phyloP scores from a whole-genome alignment of 768 basidiomycete species.

The Pleurotus ostreatus region DNA sequence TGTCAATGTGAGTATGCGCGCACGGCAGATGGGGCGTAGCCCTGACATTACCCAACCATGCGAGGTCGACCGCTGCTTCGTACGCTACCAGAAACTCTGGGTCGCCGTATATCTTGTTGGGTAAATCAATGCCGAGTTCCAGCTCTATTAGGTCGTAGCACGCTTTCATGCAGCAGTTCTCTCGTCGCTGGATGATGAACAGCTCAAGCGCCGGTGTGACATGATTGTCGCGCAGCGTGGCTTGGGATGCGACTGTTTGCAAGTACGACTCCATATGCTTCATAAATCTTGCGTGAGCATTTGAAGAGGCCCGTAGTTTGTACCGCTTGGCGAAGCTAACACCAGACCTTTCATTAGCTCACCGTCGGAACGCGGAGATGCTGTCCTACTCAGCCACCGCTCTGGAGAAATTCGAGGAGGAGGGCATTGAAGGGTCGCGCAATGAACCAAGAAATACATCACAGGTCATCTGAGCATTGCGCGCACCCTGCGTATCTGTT shows the following conservation, averaged over 20 bases:
- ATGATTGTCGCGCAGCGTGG: not conserved
- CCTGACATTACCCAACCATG: slow-evolving; percentile 1
- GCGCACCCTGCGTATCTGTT: not conserved
- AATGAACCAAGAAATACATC: not conserved
- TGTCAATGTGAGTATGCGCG: not conserved
- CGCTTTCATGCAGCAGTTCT: not conserved
- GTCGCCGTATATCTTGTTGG: not conserved
- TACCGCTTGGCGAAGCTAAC: not conserved
- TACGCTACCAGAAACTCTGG: not conserved
- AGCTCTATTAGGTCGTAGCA: not conserved
- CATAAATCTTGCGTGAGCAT: not conserved
- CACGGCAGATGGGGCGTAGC: too few species aligned
- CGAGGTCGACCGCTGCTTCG: not conserved
- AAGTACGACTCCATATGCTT: not conserved
- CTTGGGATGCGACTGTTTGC: not conserved
- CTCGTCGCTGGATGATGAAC: not conserved
- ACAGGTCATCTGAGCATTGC: not conserved
- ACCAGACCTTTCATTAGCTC: too few species aligned
- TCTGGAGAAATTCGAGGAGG: not conserved
- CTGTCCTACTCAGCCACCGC: not conserved
- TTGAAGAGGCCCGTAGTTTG: not conserved
- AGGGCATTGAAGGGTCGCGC: not conserved
- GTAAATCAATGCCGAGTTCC: not conserved
- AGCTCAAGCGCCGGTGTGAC: not conserved
- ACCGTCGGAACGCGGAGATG: not conserved